phyloP scores from a whole-genome alignment of 1,284 basidiomycete species.

The Anthracocystis walkeri region DNA sequence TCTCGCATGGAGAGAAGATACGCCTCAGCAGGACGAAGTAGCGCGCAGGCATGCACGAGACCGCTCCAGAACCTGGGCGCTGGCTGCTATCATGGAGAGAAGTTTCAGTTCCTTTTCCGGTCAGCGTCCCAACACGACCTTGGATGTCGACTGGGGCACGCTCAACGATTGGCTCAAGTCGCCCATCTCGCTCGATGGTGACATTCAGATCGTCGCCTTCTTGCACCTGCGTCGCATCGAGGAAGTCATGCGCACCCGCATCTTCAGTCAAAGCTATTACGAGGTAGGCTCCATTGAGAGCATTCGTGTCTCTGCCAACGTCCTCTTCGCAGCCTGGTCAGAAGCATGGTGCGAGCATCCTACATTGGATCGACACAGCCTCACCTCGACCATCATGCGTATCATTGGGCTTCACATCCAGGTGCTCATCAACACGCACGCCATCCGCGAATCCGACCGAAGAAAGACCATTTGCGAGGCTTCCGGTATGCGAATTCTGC shows the following conservation, averaged over 20 bases:
- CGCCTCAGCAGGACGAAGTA: constrained; percentile 34
- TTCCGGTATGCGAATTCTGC: constrained; percentile 45
- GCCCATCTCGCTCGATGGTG: constrained; percentile 40
- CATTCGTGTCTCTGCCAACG: constrained; percentile 50
- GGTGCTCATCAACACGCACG: constrained; percentile 51
- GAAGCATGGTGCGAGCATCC: constrained; percentile 55
- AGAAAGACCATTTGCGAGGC: constrained; percentile 44
- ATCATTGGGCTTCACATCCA: constrained; percentile 52
- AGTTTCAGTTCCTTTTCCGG: constrained; percentile 52
- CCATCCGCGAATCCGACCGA: constrained; percentile 47
- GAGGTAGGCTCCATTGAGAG: constrained; percentile 53
- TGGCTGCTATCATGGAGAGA: constrained; percentile 52
- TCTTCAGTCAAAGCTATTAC: constrained; percentile 54
- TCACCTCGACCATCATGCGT: constrained; percentile 49
- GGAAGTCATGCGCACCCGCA: constrained; percentile 49
- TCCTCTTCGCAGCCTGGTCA: constrained; percentile 42
- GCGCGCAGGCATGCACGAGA: constrained; percentile 47
- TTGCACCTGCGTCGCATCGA: constrained; percentile 49
- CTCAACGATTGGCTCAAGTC: constrained; percentile 53
- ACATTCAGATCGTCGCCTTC: constrained; percentile 46
- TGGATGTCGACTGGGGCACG: constrained; percentile 50
- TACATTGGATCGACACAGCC: constrained; percentile 28
- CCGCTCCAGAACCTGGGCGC: constrained; percentile 45
- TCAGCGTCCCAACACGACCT: constrained; percentile 47
- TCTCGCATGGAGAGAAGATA: constrained; percentile 44